Evolutionary conservation across 192 early-diverging fungal genomes (phyloP).

Genomic region (Backusella liffmaniae): DNA sequence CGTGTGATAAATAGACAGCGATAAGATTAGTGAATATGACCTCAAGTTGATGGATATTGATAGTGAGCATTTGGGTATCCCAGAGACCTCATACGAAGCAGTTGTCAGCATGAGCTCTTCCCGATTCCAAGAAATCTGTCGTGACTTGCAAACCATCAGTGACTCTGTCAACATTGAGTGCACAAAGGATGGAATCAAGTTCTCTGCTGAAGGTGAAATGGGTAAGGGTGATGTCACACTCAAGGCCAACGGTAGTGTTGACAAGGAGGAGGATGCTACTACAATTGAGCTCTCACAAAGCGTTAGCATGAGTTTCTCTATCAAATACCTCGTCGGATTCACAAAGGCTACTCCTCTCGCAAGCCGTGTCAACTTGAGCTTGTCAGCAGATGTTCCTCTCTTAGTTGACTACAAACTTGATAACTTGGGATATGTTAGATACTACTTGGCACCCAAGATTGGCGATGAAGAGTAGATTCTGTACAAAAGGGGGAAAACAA

Average conservation of each 20-base stretch:
- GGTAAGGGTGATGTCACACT: conserved; percentile 83
- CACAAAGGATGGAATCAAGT: conserved; percentile 93
- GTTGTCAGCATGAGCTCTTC: conserved; percentile 83
- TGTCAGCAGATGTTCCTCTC: conserved; percentile 87
- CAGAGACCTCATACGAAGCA: conserved; percentile 92
- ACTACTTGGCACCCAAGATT: conserved; percentile 65
- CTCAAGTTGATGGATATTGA: conserved; percentile 99
- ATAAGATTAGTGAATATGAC: conserved; percentile 86
- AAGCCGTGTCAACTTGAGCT: conserved; percentile 70
- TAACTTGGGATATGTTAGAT: conserved; percentile 88
- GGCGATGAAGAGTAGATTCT: conserved; percentile 21
- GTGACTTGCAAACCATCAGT: conserved; percentile 80
- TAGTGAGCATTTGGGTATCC: conserved; percentile 92
- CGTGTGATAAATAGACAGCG: conserved; percentile 42
- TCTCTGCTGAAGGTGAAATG: conserved; percentile 83
- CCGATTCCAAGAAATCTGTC: conserved; percentile 91
- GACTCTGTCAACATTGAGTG: conserved; percentile 88
- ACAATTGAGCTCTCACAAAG: conserved; percentile 81
- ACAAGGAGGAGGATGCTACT: conserved; percentile 60
- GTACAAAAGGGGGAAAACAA: not conserved
- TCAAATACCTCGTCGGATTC: conserved; percentile 95
- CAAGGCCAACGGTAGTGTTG: conserved; percentile 72
- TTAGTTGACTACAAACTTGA: conserved; percentile 93
- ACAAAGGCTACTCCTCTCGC: conserved; percentile 91
- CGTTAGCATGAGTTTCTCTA: conserved; percentile 81